These are phyloP conservation scores for Cryptococcus wingfieldii DNA, from an alignment of 1,284 basidiomycete genomes.

Conservation along the genomic window DNA sequence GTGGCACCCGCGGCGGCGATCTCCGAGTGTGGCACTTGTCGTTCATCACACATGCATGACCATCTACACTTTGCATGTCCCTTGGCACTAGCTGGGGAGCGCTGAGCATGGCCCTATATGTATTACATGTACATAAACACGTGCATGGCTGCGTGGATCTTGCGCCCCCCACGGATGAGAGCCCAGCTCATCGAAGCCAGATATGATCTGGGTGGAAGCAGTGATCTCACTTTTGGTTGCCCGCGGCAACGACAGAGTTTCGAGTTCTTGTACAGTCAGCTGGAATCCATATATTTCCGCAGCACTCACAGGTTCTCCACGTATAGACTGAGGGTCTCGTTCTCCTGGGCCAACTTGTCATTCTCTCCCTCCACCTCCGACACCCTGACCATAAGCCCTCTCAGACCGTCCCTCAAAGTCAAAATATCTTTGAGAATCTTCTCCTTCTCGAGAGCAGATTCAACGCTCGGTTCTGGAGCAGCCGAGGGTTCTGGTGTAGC, in stretches of 20 bases:
- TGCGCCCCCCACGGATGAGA: too few relatives aligned
- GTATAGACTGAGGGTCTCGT: slow-evolving; percentile 45
- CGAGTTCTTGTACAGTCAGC: slow-evolving; percentile 29
- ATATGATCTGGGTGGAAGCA: neutral
- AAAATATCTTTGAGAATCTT: slow-evolving; percentile 43
- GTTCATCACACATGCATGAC: too few relatives aligned
- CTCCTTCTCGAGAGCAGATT: slow-evolving; percentile 41
- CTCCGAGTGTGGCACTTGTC: too few relatives aligned
- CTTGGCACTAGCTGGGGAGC: too few relatives aligned
- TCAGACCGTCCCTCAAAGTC: slow-evolving; percentile 37
- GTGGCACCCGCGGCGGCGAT: too few relatives aligned
- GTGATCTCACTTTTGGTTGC: slow-evolving; percentile 26
- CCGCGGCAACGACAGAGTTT: slow-evolving; percentile 46
- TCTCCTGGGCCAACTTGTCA: slow-evolving; percentile 41
- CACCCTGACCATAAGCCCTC: slow-evolving; percentile 38
- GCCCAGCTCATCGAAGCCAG: too few relatives aligned
- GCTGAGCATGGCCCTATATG: too few relatives aligned
- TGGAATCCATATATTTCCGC: neutral
- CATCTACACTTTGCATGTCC: too few relatives aligned
- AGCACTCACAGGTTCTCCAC: slow-evolving; percentile 47
- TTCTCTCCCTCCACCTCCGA: slow-evolving; percentile 43
- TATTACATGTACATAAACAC: too few relatives aligned
- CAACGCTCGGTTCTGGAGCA: slow-evolving; percentile 27
- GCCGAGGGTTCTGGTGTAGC: neutral
- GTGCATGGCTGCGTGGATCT: too few relatives aligned